Evolutionary conservation across 2,329 filamentous ascomycete species (phyloP), one percentile per base, ranked within the genome.

Genomic region (Tolypocladium pustulatum): DNA sequence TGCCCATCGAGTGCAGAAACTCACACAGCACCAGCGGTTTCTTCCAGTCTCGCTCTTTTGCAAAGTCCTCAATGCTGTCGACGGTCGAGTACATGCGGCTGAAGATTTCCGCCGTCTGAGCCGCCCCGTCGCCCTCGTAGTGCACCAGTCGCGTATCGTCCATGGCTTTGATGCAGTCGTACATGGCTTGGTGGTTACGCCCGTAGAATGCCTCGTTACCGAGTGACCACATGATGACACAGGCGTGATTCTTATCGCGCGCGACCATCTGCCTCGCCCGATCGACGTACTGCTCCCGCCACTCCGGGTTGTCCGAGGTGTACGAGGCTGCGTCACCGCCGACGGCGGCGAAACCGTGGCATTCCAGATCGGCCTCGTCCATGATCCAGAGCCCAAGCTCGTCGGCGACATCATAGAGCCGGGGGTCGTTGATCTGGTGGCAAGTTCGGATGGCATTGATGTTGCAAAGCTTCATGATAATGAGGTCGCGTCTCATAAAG

Each of bases 161-260:
- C 15, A 80, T 75, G 0, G 71, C 65, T 62, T 82, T 84, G 64
- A 85, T 81, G 68, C 78, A 84, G 4, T 85, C 75, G 60, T 86
- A 85, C 87, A 90, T 90, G 12, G 81, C 82, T 55, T 78, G 78
- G 58, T 87, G 84, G 60, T 90, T 90, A 1, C 74, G 73, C 0
- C 87, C 87, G 59, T 88, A 89, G 65, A 88, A 90, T 0, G 86
- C 79, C 66, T 90, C 87, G 59, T 90, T 90, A 0, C 87, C 87
- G 0, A 90, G 74, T 22, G 83, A 87, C 88, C 87, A 90, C 56
- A 89, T 81, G 52, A 90, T 81, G 3, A 90, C 74, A 7, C 78
- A 86, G 0, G 86, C 74, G 62, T 88, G 84, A 57, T 89, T 79
- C 63, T 76, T 78, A 61, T 78, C 76, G 13, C 87, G 77, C 63